Base-by-base conservation (phyloP, 768 basidiomycete genomes). In the Hygrocybe punicea region DNA sequence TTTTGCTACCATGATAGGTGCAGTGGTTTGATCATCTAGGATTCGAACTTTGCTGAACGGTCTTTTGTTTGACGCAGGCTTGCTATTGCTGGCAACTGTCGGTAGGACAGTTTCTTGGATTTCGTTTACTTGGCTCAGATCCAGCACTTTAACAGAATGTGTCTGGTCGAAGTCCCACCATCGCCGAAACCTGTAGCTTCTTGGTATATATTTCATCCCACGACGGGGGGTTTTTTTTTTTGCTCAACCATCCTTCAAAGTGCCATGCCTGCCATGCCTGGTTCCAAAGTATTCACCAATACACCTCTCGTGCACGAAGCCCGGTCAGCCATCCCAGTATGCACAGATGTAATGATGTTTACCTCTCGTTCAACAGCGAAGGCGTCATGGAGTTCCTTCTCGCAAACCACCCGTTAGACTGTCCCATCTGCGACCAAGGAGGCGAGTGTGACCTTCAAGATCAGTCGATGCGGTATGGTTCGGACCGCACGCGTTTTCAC, bases 381-480 rank as follows among this genome's bases (percentile, higher is more conserved):
- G 97, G 97, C 51, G 96, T 98, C 58, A 98, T 99, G 97, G 97
- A 98, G 69, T 97, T 98, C 75, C 81, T 98, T 37, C 85, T 98
- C 58, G 85, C 96, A 57, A 98, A 99, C 73, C 97, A 99, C 67
- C 97, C 97, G 2, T 81, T 99, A 55, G 97, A 99, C 71, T 99
- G 97, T 73, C 97, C 97, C 19, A 90, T 98, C 61, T 99, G 97
- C 66, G 97, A 99, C 70, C 95, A 98, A 74, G 96, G 95, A 69
- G 96, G 97, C 57, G 95, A 98, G 81, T 99, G 95, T 71, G 95
- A 98, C 71, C 82, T 98, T 7, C 96, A 98, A 77, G 96, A 98
- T 75, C 96, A 98, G 73, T 96, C 96, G 13, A 98, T 98, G 94
- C 89, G 96, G 53, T 99, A 98, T 67, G 97, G 97, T 40, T 90